Evolutionary conservation across 768 basidiomycete species (phyloP), one percentile per base, ranked within the genome.

Genomic region (Hirschioporus abietinus): DNA sequence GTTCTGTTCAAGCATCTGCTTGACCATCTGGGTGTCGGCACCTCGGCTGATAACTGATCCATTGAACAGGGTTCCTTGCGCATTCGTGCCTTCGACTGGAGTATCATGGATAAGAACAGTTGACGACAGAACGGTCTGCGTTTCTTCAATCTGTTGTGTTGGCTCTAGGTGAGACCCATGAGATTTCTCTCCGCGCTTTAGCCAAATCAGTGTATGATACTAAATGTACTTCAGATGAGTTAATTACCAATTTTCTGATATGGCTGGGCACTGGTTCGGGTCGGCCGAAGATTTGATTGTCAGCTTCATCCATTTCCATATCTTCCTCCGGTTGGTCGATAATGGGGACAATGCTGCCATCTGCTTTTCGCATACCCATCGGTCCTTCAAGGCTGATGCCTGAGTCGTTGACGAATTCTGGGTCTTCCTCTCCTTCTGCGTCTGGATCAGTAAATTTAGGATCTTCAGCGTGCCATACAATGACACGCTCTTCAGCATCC

Each of bases 391-490:
- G 66, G 27, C 69, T 71, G 42, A 70, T 59, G 7, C 66, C 64
- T 5, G 77, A 68, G 62, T 74, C 74, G 52, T 65, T 68, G 42
- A 75, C 68, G 68, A 80, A 82, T 42, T 84, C 84, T 0, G 80
- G 78, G 70, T 88, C 86, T 26, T 83, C 83, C 63, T 90, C 88
- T 9, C 86, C 86, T 12, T 85, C 82, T 7, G 85, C 87, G 72
- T 91, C 89, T 17, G 72, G 70, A 64, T 87, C 87, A 23, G 66
- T 60, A 20, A 75, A 70, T 2, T 77, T 74, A 26, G 62, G 27
- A 24, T 79, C 80, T 52, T 88, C 85, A 15, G 82, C 83, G 66
- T 84, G 81, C 91, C 91, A 94, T 9, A 88, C 84, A 26, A 92
- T 76, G 61, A 82, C 86, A 66, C 92, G 83, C 12, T 78, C 74